phyloP scores from a whole-genome alignment of 768 basidiomycete species.

The Tricholoma hemisulphureum region DNA sequence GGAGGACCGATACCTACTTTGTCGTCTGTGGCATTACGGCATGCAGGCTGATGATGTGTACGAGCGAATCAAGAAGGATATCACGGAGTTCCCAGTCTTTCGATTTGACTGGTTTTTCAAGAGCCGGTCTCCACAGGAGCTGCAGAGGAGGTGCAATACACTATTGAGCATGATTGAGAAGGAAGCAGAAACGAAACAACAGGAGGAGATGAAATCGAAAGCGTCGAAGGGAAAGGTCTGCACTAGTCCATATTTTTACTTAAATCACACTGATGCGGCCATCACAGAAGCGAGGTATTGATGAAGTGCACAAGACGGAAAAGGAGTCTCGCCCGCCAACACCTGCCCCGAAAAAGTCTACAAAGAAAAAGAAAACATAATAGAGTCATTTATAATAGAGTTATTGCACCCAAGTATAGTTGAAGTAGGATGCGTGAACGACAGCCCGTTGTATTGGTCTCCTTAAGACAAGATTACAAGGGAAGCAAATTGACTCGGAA shows the following conservation, averaged over 20 bases:
- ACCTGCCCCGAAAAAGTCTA: conserved; percentile 56
- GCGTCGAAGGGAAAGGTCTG: conserved; percentile 65
- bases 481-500: neutral
- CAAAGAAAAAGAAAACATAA: conserved; percentile 70
- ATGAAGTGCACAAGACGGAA: conserved; percentile 54
- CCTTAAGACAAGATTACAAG: too few relatives aligned
- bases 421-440: too few relatives aligned
- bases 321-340: conserved; percentile 64
- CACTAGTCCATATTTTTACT: neutral
- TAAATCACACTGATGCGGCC: conserved; percentile 1
- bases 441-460: too few relatives aligned
- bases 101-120: conserved; percentile 99
- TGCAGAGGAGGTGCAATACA: conserved; percentile 85
- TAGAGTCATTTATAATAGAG: too few relatives aligned
- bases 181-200: conserved; percentile 71
- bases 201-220: conserved; percentile 66
- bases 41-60: conserved; percentile 88
- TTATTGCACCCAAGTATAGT: too few relatives aligned
- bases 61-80: conserved; percentile 94
- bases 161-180: conserved; percentile 89
- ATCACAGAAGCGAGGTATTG: conserved; percentile 67
- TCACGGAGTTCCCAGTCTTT: conserved; percentile 95
- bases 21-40: conserved; percentile 86
- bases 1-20: conserved; percentile 93
- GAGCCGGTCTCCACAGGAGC: conserved; percentile 85